Evolutionary conservation across 257 asterid genomes (phyloP).

Genomic region (Cinchona pubescens): DNA sequence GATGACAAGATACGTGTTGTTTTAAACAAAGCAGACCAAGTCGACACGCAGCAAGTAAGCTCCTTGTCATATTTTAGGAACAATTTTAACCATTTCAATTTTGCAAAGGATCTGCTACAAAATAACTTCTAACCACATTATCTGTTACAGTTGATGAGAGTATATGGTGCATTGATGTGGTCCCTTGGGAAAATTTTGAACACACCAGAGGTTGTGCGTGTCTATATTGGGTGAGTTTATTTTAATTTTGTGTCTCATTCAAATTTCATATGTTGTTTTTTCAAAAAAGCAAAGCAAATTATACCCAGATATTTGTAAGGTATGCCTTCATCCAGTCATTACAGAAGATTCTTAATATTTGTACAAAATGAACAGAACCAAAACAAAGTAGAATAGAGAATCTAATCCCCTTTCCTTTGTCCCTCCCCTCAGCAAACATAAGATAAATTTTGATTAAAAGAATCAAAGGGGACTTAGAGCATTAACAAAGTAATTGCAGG

Average conservation of each 20-base stretch:
- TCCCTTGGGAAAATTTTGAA: constrained; percentile 93
- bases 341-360: too few species aligned
- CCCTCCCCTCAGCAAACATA: not conserved
- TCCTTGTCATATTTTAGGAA: not conserved
- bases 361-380: not conserved
- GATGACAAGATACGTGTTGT: constrained; percentile 97
- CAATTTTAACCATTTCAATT: not conserved
- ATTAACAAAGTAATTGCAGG: not conserved
- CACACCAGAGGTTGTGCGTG: constrained; percentile 93
- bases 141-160: constrained; percentile 77
- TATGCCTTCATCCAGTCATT: not conserved
- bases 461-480: not conserved
- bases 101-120: not conserved
- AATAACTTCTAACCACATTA: not conserved
- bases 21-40: constrained; percentile 93
- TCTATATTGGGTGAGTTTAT: constrained; percentile 74
- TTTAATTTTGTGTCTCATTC: not conserved
- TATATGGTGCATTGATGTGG: constrained; percentile 99
- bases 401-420: not conserved
- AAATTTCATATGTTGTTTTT: not conserved
- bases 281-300: not conserved
- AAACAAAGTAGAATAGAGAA: not conserved
- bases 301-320: not conserved
- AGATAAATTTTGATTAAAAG: not conserved
- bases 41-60: constrained; percentile 87